Percentiles rank a stretch among this genome's conserved stretches.
Evolutionary conservation across 2,329 filamentous ascomycete genomes (phyloP).

Genomic region (Cladophialophora exuberans): DNA sequence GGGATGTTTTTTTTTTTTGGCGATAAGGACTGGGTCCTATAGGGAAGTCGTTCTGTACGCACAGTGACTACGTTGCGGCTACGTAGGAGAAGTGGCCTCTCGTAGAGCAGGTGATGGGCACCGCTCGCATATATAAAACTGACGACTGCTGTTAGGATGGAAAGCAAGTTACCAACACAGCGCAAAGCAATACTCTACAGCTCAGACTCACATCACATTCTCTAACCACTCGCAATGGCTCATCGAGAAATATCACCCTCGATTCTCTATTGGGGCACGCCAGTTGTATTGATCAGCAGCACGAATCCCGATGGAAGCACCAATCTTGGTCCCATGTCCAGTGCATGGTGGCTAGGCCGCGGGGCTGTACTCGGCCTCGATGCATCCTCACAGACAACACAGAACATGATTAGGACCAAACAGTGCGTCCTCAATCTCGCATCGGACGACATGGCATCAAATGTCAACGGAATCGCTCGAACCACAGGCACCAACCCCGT

Average conservation of each 20-base stretch:
- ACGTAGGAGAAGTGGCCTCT: too few species aligned
- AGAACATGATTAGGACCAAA: conserved; percentile 46
- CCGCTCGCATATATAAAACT: neutral
- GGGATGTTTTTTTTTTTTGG: neutral
- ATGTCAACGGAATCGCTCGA: conserved; percentile 44
- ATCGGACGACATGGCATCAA: conserved; percentile 39
- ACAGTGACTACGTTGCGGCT: neutral
- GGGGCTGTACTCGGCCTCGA: conserved; percentile 49
- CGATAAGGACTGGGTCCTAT: neutral
- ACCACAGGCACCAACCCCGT: conserved; percentile 42
- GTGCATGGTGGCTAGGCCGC: conserved; percentile 50
- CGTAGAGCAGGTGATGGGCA: too few species aligned
- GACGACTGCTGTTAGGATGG: neutral
- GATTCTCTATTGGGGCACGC: conserved; percentile 28
- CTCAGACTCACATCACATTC: too few species aligned
- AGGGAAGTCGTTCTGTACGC: neutral
- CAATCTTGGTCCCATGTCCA: conserved; percentile 51
- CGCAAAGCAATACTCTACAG: too few species aligned
- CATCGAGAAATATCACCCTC: conserved; percentile 24
- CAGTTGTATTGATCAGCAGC: conserved; percentile 44
- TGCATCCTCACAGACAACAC: conserved; percentile 42
- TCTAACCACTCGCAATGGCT: conserved; percentile 7
- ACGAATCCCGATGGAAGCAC: conserved; percentile 46
- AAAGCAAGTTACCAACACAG: neutral
- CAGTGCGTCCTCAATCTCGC: conserved; percentile 51